Conservation (phyloP, 2,329 filamentous ascomycete species). For the Sporothrix euskadiensis region DNA sequence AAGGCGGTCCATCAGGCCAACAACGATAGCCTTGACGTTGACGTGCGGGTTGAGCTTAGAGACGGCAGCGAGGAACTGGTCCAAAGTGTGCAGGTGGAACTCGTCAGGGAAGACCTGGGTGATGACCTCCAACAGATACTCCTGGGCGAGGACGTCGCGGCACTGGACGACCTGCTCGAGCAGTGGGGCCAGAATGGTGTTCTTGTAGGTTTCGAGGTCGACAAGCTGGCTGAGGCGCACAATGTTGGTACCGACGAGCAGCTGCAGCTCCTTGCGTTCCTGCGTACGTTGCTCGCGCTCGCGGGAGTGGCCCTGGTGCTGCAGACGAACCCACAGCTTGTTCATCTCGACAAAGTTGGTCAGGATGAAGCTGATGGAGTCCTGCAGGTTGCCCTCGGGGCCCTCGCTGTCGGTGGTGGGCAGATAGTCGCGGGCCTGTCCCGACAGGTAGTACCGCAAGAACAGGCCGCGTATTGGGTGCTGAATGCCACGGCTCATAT, state of each 20-base stretch:
- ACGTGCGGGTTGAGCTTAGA: conserved; percentile 93
- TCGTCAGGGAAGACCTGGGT: conserved; percentile 99
- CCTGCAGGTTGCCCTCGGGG: conserved; percentile 91
- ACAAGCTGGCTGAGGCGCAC: conserved; percentile 94
- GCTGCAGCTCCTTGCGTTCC: conserved; percentile 90
- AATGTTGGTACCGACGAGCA: conserved; percentile 94
- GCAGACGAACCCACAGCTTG: conserved; percentile 96
- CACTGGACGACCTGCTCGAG: conserved; percentile 98
- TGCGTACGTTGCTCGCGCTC: conserved; percentile 92
- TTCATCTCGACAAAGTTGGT: conserved; percentile 99
- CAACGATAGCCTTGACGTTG: conserved; percentile 96
- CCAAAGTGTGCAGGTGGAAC: conserved; percentile 94
- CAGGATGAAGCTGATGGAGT: conserved; percentile 96
- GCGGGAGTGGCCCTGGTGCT: conserved; percentile 95
- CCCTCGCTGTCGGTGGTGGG: conserved; percentile 82
- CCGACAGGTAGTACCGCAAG: conserved; percentile 91
- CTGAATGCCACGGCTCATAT: conserved; percentile 97
- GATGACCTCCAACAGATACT: conserved; percentile 96
- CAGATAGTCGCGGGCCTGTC: conserved; percentile 87
- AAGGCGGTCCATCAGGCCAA: conserved; percentile 93
- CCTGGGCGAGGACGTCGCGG: conserved; percentile 92
- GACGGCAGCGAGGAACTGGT: conserved; percentile 91
- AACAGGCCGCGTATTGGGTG: conserved; percentile 95
- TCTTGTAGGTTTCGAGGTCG: conserved; percentile 91
- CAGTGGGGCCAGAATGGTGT: conserved; percentile 80